Percentiles rank a stretch among this genome's conserved stretches.
These are phyloP conservation scores for Chalciporus pseudorubinellus DNA, from an alignment of 768 basidiomycete species.

Conservation along the genomic window DNA sequence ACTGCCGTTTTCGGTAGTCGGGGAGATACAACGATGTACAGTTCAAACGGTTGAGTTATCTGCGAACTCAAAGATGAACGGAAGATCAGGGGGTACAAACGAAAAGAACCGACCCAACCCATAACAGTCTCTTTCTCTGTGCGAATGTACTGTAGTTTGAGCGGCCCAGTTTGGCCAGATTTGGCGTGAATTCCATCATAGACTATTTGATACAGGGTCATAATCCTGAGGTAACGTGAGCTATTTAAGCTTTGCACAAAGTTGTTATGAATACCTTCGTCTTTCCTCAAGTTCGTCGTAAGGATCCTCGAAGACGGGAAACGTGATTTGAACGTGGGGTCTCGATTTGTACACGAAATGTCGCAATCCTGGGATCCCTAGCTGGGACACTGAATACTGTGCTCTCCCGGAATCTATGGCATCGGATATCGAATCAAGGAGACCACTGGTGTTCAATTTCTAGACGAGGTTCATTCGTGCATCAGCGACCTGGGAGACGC, in stretches of 20 bases:
- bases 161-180: slow-evolving; percentile 73
- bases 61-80: slow-evolving; percentile 29
- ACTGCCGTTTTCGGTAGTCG: slow-evolving; percentile 84
- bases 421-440: slow-evolving; percentile 47
- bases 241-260: neutral
- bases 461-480: slow-evolving; percentile 26
- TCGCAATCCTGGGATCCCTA: slow-evolving; percentile 85
- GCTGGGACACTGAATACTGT: slow-evolving; percentile 65
- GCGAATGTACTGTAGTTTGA: slow-evolving; percentile 85
- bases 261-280: slow-evolving; percentile 47
- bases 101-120: slow-evolving; percentile 75
- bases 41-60: slow-evolving; percentile 93
- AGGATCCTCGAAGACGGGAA: slow-evolving; percentile 82
- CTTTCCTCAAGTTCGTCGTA: slow-evolving; percentile 63
- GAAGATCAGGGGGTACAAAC: neutral
- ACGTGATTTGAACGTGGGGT: slow-evolving; percentile 83
- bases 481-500: too few relatives aligned
- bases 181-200: slow-evolving; percentile 90
- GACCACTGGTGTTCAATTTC: slow-evolving; percentile 65
- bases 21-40: slow-evolving; percentile 83
- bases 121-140: slow-evolving; percentile 87
- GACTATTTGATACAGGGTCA: slow-evolving; percentile 83
- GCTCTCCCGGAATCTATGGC: slow-evolving; percentile 50
- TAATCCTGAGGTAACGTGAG: slow-evolving; percentile 48
- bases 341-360: slow-evolving; percentile 97